Conservation (phyloP, 768 basidiomycete species). For the Chalciporus chontae region DNA sequence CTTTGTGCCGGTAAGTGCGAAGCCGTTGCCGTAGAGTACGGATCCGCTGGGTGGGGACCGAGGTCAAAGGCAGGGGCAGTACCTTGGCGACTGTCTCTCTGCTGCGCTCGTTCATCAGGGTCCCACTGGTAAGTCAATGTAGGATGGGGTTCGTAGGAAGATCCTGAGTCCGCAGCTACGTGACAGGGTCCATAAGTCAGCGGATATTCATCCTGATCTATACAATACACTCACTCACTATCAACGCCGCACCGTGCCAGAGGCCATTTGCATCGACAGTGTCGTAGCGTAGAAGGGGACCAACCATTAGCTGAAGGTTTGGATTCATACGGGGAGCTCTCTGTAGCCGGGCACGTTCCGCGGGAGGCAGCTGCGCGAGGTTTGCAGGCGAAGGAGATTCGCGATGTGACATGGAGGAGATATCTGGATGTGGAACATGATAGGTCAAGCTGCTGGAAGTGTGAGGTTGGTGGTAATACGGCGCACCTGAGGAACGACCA, state of each 20-base stretch:
- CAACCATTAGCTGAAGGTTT: slow-evolving; percentile 87
- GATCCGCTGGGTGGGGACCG: slow-evolving; percentile 73
- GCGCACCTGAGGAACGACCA: slow-evolving; percentile 18
- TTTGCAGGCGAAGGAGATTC: slow-evolving; percentile 26
- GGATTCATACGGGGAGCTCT: slow-evolving; percentile 71
- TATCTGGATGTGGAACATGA: slow-evolving; percentile 20
- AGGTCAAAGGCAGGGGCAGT: slow-evolving; percentile 48
- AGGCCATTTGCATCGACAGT: slow-evolving; percentile 74
- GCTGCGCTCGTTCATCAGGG: slow-evolving; percentile 38
- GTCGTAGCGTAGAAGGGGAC: slow-evolving; percentile 86
- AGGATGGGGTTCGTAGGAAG: slow-evolving; percentile 73
- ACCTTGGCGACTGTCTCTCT: slow-evolving; percentile 14
- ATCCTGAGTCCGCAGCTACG: slow-evolving; percentile 73
- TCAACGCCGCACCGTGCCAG: slow-evolving; percentile 86
- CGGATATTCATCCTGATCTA: neutral
- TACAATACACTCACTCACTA: slow-evolving; percentile 68
- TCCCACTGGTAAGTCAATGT: slow-evolving; percentile 72
- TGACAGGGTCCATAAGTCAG: neutral
- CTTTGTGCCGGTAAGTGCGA: slow-evolving; percentile 7
- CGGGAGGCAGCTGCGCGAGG: slow-evolving; percentile 51
- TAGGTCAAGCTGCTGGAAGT: slow-evolving; percentile 24
- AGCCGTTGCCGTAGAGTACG: slow-evolving; percentile 47
- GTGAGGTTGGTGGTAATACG: too few relatives aligned
- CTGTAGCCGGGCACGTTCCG: slow-evolving; percentile 61
- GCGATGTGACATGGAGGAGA: slow-evolving; percentile 4